Base-by-base conservation (phyloP, 768 basidiomycete genomes). In the Pulveroboletus ravenelii region DNA sequence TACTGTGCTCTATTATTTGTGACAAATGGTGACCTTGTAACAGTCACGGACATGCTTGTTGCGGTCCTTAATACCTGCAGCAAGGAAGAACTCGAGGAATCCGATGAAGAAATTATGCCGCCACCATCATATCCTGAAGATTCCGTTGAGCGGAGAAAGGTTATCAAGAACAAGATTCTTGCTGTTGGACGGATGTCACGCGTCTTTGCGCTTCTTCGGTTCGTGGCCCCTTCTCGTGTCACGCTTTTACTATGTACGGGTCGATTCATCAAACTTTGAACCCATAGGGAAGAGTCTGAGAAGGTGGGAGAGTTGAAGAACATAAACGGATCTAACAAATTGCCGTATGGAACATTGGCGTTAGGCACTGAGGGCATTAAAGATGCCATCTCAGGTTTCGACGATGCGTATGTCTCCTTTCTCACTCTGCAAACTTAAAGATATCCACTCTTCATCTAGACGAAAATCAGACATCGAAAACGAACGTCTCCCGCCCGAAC, bases 391-490 rank as follows among this genome's bases (percentile, higher is more conserved):
- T 84, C 80, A 50, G 86, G 86, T 52, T 99, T 97, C 69, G 89
- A 91, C 14, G 95, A 97, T 65, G 96, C 96, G 92, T 94, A 73
- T 56, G 93, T 86, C 5, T 31, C 35, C 8, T 32, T 36, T 13
- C 2, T 8, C 29, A 6, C 3, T 0, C 36, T 39, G 29, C 15
- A 18, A 30, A 5, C 17, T 29, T 40, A 30, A 27, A 20, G 17
- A 14, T n/a, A 14, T n/a, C 38, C 15, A 48, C 20, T 31, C 29
- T 50, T 36, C 57, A 13, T n/a, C 1, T 13, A 94, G 93, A 37
- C 92, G 93, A 53, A 94, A 93, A 73, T 92, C 89, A 39, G 96
- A 98, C 75, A 97, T 98, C 58, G 95, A 98, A 72, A 98, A 98
- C 71, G 96, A 99, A 70, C 87, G 93, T 31, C 75, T 98, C n/a